Evolutionary conservation across 441 rosid genomes (phyloP).

Genomic region (Euphorbia celastroides): DNA sequence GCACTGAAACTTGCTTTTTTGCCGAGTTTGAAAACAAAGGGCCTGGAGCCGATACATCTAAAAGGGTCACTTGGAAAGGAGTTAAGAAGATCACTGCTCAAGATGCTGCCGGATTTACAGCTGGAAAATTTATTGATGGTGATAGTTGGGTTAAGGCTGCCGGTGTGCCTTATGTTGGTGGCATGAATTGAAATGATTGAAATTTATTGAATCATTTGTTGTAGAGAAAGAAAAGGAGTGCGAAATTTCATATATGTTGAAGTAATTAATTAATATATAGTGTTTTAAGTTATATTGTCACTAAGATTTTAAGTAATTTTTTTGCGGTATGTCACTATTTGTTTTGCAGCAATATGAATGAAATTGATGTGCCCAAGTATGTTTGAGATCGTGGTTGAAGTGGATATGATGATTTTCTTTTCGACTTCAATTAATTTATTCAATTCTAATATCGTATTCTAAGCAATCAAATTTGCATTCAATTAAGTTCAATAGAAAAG

Average conservation of each 20-base stretch:
- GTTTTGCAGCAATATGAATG: too few relatives aligned
- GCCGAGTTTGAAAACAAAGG: slow-evolving; percentile 56
- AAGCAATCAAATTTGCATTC: too few relatives aligned
- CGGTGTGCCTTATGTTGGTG: slow-evolving; percentile 50
- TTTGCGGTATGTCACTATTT: too few relatives aligned
- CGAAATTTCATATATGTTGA: not conserved
- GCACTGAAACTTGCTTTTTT: slow-evolving; percentile 45
- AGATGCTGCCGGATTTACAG: slow-evolving; percentile 30
- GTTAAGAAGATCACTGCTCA: slow-evolving; percentile 26
- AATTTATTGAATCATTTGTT: not conserved
- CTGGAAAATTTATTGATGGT: slow-evolving; percentile 34
- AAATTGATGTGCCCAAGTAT: too few relatives aligned
- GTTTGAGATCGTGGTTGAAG: too few relatives aligned
- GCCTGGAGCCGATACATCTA: slow-evolving; percentile 38
- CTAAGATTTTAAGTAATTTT: too few relatives aligned
- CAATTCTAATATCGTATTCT: too few relatives aligned
- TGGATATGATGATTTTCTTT: too few relatives aligned
- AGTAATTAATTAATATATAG: not conserved
- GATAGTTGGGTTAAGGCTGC: slow-evolving; percentile 38
- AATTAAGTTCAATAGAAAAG: too few relatives aligned
- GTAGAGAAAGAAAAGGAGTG: not conserved
- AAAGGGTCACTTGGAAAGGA: slow-evolving; percentile 59
- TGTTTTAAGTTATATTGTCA: not conserved
- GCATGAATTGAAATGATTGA: slow-evolving; percentile 19
- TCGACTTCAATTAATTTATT: too few relatives aligned